Conservation (phyloP, 352 stramenopile species). For the Phytophthora lateralis region DNA sequence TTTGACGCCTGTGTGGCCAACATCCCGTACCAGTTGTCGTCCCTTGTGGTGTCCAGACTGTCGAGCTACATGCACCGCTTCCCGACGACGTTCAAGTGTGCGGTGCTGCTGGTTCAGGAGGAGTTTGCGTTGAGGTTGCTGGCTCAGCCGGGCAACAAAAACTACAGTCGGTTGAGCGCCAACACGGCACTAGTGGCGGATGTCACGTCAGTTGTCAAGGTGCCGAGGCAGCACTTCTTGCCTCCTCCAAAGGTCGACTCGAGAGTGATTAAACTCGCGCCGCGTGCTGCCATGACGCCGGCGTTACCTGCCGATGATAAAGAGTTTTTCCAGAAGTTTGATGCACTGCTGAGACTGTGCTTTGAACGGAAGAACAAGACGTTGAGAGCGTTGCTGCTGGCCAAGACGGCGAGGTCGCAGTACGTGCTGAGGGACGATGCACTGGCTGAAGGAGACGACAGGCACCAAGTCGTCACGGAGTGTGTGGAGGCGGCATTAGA, state of each 20-base stretch:
- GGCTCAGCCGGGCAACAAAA: slow-evolving; percentile 72
- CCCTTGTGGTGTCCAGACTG: slow-evolving; percentile 75
- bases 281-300: slow-evolving; percentile 26
- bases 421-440: slow-evolving; percentile 33
- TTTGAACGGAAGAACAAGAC: slow-evolving; percentile 91
- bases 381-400: slow-evolving; percentile 69
- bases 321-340: slow-evolving; percentile 78
- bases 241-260: slow-evolving; percentile 86
- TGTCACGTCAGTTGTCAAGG: slow-evolving; percentile 62
- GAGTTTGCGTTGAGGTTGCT: slow-evolving; percentile 82
- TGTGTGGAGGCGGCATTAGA: slow-evolving; percentile 57
- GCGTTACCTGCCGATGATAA: slow-evolving; percentile 31
- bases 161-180: slow-evolving; percentile 82
- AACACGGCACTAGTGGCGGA: slow-evolving; percentile 80
- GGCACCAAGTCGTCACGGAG: slow-evolving; percentile 45
- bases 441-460: slow-evolving; percentile 20
- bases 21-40: slow-evolving; percentile 90
- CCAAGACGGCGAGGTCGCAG: slow-evolving; percentile 57
- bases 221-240: slow-evolving; percentile 68
- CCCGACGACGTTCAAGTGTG: slow-evolving; percentile 55
- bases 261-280: slow-evolving; percentile 75
- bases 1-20: slow-evolving; percentile 87
- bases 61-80: slow-evolving; percentile 75
- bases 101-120: slow-evolving; percentile 84
- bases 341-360: slow-evolving; percentile 71